A percentile compares a stretch with the other conserved stretches of the same genome.
These are phyloP conservation scores for Cubamyces lactineus DNA, from an alignment of 768 basidiomycete genomes.

Conservation along the genomic window DNA sequence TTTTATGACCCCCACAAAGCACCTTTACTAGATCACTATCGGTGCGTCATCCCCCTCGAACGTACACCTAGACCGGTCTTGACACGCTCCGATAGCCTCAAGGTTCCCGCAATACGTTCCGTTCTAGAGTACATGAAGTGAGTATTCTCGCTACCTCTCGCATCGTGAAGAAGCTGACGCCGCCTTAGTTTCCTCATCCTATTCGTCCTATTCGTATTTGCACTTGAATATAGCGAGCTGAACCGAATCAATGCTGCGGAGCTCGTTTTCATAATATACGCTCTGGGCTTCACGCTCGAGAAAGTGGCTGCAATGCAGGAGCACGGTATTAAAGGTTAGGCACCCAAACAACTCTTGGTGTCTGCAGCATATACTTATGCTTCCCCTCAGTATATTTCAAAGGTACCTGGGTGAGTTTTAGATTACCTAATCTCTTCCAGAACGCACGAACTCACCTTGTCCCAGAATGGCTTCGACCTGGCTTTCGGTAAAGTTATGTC, in stretches of 20 bases:
- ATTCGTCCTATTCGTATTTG: slow-evolving; percentile 77
- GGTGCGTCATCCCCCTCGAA: slow-evolving; percentile 49
- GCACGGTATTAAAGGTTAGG: slow-evolving; percentile 82
- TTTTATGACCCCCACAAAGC: slow-evolving; percentile 95
- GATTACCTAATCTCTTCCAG: slow-evolving; percentile 8
- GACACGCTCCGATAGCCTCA: slow-evolving; percentile 55
- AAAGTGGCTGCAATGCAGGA: slow-evolving; percentile 96
- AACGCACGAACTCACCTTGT: neutral
- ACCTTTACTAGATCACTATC: slow-evolving; percentile 93
- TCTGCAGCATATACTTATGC: neutral
- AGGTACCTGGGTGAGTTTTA: slow-evolving; percentile 71
- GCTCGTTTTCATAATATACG: slow-evolving; percentile 75
- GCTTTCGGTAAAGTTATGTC: slow-evolving; percentile 66
- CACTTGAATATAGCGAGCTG: slow-evolving; percentile 73
- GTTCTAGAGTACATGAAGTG: slow-evolving; percentile 90
- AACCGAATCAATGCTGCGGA: slow-evolving; percentile 69
- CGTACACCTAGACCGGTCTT: neutral
- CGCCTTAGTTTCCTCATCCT: slow-evolving; percentile 70
- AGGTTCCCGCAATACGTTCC: slow-evolving; percentile 90
- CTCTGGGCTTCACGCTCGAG: slow-evolving; percentile 85
- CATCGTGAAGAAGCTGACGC: neutral
- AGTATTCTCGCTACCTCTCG: neutral
- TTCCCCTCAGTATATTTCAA: slow-evolving; percentile 71
- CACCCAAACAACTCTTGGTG: too few relatives aligned
- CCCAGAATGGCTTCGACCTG: slow-evolving; percentile 89